A percentile compares a stretch with the other conserved stretches of the same genome.
phyloP scores from a whole-genome alignment of 2,329 filamentous ascomycete species.

The Colletotrichum sp. region DNA sequence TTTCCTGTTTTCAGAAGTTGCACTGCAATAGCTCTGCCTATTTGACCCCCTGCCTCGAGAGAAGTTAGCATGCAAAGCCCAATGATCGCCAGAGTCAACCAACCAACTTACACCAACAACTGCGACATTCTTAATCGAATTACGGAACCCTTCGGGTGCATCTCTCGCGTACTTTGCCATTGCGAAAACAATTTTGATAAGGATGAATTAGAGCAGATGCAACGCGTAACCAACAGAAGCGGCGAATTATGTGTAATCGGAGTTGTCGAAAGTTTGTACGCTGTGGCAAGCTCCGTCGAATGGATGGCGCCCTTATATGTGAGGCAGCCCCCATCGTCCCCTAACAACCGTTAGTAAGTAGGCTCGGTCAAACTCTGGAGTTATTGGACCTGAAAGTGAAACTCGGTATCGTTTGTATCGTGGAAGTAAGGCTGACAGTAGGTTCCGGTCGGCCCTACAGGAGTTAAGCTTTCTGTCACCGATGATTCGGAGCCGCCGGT shows the following conservation, averaged over 20 bases:
- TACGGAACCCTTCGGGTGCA: slow-evolving; percentile 22
- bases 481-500: not conserved
- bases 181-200: not conserved
- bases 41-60: slow-evolving; percentile 40
- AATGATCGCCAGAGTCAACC: not conserved
- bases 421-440: not conserved
- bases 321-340: not conserved
- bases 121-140: slow-evolving; percentile 47
- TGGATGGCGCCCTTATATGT: not conserved
- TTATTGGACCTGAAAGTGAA: not conserved
- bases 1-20: slow-evolving; percentile 53
- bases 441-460: not conserved
- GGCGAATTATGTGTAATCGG: not conserved
- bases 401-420: not conserved
- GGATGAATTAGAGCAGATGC: not conserved
- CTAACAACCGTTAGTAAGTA: not conserved
- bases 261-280: not conserved
- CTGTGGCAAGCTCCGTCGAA: not conserved
- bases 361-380: not conserved
- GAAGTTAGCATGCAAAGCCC: slow-evolving; percentile 6
- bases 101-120: slow-evolving; percentile 50
- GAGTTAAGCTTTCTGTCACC: not conserved
- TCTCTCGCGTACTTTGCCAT: not conserved
- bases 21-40: slow-evolving; percentile 43
- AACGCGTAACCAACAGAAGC: not conserved